These are phyloP conservation scores for Fonsecaea nubica DNA, from an alignment of 2,329 filamentous ascomycete genomes.

Conservation along the genomic window DNA sequence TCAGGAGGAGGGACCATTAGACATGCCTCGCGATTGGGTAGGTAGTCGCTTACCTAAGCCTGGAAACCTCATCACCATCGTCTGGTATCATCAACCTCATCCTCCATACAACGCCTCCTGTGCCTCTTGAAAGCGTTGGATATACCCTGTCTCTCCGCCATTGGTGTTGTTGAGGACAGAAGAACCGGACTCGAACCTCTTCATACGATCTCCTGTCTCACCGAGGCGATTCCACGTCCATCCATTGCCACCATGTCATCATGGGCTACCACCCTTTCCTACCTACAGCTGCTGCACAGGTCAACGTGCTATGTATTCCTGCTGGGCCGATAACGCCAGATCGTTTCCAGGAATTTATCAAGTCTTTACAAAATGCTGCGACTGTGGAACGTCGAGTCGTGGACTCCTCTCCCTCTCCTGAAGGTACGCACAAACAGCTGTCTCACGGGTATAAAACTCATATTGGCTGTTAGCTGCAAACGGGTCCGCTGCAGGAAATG, in stretches of 20 bases:
- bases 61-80: not conserved
- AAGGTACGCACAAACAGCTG: constrained; percentile 5
- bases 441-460: not conserved
- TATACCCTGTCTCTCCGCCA: not conserved
- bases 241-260: constrained; percentile 46
- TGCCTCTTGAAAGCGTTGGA: not conserved
- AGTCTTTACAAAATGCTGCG: constrained; percentile 73
- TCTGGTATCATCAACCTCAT: not conserved
- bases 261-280: constrained; percentile 91
- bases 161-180: not conserved
- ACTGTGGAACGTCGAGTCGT: constrained; percentile 19
- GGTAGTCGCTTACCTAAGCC: not conserved
- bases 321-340: constrained; percentile 83
- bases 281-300: constrained; percentile 87
- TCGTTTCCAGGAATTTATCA: constrained; percentile 78
- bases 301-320: constrained; percentile 85
- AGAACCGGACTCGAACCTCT: not conserved
- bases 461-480: not conserved
- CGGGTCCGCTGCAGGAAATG: constrained; percentile 1
- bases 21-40: not conserved
- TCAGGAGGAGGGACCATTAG: not conserved
- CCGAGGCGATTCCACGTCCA: not conserved
- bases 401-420: constrained; percentile 11
- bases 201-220: not conserved
- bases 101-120: not conserved